Evolutionary conservation across 768 basidiomycete genomes (phyloP), one percentile per base, ranked within the genome.

Genomic region (Phylloporus scabripes): DNA sequence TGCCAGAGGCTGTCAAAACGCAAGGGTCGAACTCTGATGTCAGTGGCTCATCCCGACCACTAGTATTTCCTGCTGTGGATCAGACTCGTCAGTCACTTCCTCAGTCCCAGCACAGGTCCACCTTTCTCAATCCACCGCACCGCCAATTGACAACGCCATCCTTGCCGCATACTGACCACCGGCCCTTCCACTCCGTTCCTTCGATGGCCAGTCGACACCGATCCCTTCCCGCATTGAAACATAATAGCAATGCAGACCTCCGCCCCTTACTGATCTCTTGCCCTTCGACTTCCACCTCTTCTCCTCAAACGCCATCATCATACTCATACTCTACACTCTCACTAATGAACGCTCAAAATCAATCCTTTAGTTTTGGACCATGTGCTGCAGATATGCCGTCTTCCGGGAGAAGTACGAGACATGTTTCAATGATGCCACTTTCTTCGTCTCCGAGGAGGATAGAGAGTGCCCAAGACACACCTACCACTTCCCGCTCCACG

Each of bases 181-280:
- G 33, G 5, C 11, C 32, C 7, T 5, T 39, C 12, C 28, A 11
- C 15, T 10, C 33, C 39, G 21, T 45, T 45, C 28, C 46, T 8
- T 14, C 45, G 4, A 17, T 40, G 12, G 39, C 51, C 34, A 56
- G 12, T 40, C 59, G 64, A 17, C 62, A 58, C 29, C 42, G 24
- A 17, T 62, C 64, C 8, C 58, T 66, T 43, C 64, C 64, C 33
- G 53, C 56, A 31, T 50, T 52, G 32, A 51, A 45, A 41, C 57
- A 60, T 5, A 46, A 38, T 20, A 23, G 33, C 11, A 36, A 10
- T 1, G 12, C 54, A n/a, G 24, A 23, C 14, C 41, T 41, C 23
- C 52, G 5, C 0, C 46, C 50, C 24, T 14, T 41, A 15, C 45
- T 50, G 23, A 37, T 36, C 1, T 36, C 54, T 15, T 39, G 10